Conservation (phyloP, 768 basidiomycete species). For the Tylopilus rubrobrunneus region DNA sequence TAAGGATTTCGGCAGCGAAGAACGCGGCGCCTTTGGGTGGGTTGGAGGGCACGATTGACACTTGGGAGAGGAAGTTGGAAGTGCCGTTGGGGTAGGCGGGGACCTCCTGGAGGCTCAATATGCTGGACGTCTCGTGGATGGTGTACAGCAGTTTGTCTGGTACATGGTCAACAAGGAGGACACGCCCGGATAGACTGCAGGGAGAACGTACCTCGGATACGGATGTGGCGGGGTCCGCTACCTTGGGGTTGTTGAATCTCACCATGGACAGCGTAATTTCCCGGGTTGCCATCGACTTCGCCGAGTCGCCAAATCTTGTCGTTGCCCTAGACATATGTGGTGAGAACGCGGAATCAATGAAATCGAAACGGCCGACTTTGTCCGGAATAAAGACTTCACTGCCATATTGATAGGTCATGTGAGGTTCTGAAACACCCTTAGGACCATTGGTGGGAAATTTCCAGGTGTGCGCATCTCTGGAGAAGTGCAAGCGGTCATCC, state of each 20-base stretch:
- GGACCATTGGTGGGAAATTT: slow-evolving; percentile 43
- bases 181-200: background rate
- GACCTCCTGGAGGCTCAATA: slow-evolving; percentile 55
- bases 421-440: slow-evolving; percentile 51
- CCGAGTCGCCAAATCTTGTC: slow-evolving; percentile 69
- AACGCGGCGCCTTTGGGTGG: slow-evolving; percentile 38
- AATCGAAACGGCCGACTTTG: slow-evolving; percentile 39
- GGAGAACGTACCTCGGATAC: slow-evolving; percentile 29
- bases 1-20: slow-evolving; percentile 59
- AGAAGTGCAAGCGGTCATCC: slow-evolving; percentile 34
- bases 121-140: slow-evolving; percentile 54
- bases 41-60: slow-evolving; percentile 45
- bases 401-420: slow-evolving; percentile 57
- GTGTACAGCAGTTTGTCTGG: slow-evolving; percentile 49
- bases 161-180: background rate
- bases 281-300: slow-evolving; percentile 35
- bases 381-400: slow-evolving; percentile 62
- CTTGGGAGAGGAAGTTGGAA: slow-evolving; percentile 46
- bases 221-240: slow-evolving; percentile 60
- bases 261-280: slow-evolving; percentile 53
- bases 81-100: slow-evolving; percentile 43
- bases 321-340: slow-evolving; percentile 41
- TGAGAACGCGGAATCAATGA: background rate
- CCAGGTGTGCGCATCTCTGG: slow-evolving; percentile 36
- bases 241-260: slow-evolving; percentile 56